phyloP scores from a whole-genome alignment of 352 stramenopile genomes.

The Globisporangium iwayamae region DNA sequence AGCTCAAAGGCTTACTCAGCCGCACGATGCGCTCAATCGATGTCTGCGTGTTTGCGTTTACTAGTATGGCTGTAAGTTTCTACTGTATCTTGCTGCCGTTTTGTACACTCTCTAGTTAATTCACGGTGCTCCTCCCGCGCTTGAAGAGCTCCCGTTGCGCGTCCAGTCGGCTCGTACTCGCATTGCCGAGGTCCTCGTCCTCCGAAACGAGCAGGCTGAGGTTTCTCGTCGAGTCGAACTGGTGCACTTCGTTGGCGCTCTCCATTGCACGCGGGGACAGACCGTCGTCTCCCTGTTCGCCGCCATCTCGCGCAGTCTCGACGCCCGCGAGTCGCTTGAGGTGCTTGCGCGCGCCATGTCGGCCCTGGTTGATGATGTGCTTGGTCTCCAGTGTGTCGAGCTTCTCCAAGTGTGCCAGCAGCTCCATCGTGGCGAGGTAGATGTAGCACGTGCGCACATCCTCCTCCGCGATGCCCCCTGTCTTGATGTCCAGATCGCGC shows the following conservation, averaged over 20 bases:
- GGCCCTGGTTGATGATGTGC: constrained; percentile 35
- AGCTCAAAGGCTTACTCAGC: too few species aligned
- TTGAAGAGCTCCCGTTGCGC: not conserved
- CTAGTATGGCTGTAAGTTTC: too few species aligned
- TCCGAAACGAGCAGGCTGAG: not conserved
- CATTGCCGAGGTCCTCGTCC: not conserved
- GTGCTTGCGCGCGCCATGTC: constrained; percentile 31
- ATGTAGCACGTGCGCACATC: constrained; percentile 45
- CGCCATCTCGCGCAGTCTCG: constrained; percentile 2
- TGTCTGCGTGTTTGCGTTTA: too few species aligned
- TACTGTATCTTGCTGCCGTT: not conserved
- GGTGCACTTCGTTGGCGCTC: constrained; percentile 12
- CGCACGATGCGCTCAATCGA: too few species aligned
- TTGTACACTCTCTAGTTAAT: not conserved
- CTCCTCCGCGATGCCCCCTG: constrained; percentile 34
- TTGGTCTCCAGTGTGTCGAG: constrained; percentile 52
- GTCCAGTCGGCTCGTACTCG: not conserved
- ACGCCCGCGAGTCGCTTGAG: constrained; percentile 15
- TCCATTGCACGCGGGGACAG: not conserved
- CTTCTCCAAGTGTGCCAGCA: constrained; percentile 37
- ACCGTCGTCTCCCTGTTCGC: not conserved
- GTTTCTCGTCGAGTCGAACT: constrained; percentile 16
- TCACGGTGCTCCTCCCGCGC: not conserved
- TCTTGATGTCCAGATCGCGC: not conserved
- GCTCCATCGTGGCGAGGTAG: constrained; percentile 46